phyloP scores from a whole-genome alignment of 2,329 filamentous ascomycete genomes.

The Penicillium sp. region DNA sequence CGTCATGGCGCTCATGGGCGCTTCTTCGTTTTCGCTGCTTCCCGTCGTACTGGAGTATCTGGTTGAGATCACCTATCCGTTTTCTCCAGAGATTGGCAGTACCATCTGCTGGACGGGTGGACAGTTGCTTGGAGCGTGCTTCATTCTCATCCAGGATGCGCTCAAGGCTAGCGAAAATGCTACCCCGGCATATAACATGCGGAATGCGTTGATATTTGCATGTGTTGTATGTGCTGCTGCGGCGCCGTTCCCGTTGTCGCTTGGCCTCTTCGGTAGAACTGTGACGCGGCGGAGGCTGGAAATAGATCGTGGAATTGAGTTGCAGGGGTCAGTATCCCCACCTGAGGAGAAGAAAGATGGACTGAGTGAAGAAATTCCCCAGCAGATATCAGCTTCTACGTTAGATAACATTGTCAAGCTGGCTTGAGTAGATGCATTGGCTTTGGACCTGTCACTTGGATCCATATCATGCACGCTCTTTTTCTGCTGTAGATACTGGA shows the following conservation, averaged over 20 bases:
- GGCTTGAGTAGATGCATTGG: neutral
- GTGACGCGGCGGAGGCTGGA: constrained; percentile 43
- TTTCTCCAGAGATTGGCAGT: constrained; percentile 80
- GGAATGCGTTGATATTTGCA: constrained; percentile 72
- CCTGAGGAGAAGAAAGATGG: neutral
- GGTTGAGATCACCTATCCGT: constrained; percentile 82
- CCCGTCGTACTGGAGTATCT: constrained; percentile 85
- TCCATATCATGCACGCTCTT: neutral
- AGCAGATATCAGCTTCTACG: neutral
- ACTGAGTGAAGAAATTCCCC: neutral
- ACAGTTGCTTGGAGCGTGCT: constrained; percentile 79
- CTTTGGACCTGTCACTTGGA: neutral
- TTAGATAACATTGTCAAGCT: neutral
- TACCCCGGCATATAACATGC: constrained; percentile 70
- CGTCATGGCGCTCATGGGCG: constrained; percentile 74
- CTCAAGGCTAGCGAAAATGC: constrained; percentile 56
- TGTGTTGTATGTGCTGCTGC: constrained; percentile 67
- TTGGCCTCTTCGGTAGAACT: constrained; percentile 68
- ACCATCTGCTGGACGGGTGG: constrained; percentile 84
- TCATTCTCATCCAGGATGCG: constrained; percentile 79
- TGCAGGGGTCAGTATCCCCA: constrained; percentile 11
- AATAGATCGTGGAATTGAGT: constrained; percentile 34
- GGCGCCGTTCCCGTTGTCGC: constrained; percentile 65
- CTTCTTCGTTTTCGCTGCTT: constrained; percentile 74
- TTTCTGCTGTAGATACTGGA: neutral